These are phyloP conservation scores for Teratosphaeriaceae sp. DNA, from an alignment of 2,329 filamentous ascomycete species.

Conservation along the genomic window DNA sequence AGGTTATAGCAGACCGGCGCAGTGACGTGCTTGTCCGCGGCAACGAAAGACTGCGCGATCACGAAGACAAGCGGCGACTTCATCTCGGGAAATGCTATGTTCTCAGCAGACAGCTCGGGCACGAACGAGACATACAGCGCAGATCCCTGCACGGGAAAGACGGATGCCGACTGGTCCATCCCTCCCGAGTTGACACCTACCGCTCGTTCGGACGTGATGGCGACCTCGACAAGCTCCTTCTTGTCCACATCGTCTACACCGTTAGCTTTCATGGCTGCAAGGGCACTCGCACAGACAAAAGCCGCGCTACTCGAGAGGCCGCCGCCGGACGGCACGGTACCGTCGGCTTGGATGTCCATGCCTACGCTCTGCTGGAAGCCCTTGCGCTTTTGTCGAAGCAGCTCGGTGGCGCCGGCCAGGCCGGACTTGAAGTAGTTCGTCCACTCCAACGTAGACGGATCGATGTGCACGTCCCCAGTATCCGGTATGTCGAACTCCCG, in stretches of 20 bases:
- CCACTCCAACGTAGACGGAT: constrained; percentile 84
- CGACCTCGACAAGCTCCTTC: constrained; percentile 83
- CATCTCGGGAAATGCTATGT: constrained; percentile 75
- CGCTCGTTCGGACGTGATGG: constrained; percentile 87
- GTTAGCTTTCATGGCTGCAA: constrained; percentile 84
- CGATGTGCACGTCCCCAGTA: constrained; percentile 57
- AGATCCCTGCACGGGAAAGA: constrained; percentile 80
- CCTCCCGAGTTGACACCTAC: constrained; percentile 97
- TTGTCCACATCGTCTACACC: constrained; percentile 74
- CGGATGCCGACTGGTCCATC: constrained; percentile 96
- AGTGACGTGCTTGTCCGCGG: constrained; percentile 89
- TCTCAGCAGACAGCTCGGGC: constrained; percentile 66
- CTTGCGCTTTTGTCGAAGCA: constrained; percentile 61
- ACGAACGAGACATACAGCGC: constrained; percentile 88
- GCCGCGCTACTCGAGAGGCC: constrained; percentile 91
- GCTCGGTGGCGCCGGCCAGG: constrained; percentile 69
- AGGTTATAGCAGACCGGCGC: constrained; percentile 95
- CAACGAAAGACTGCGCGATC: constrained; percentile 89
- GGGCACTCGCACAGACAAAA: constrained; percentile 81
- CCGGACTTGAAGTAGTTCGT: constrained; percentile 98
- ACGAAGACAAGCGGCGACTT: constrained; percentile 82
- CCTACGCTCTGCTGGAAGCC: constrained; percentile 60
- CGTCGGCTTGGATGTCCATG: constrained; percentile 86
- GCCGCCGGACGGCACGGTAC: constrained; percentile 84
- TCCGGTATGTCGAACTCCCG: constrained; percentile 66